Conservation (phyloP, 2,329 filamentous ascomycete species). For the Cordyceps militaris region DNA sequence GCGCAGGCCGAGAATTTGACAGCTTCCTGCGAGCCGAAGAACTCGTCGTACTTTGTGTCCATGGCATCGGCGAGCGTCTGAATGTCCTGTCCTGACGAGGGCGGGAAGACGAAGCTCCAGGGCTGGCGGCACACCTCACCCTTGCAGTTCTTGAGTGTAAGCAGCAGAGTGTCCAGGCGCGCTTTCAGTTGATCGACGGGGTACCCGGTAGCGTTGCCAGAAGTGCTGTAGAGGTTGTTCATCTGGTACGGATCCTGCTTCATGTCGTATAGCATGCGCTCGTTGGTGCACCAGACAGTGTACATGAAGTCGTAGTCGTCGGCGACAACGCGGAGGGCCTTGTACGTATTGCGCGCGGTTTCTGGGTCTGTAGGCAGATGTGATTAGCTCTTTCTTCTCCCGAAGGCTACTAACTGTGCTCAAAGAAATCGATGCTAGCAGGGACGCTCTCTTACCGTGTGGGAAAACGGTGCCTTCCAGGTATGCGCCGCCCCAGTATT, state of each 20-base stretch:
- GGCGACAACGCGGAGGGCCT: conserved; percentile 48
- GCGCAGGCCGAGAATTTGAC: background rate
- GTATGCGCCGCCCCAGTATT: conserved; percentile 45
- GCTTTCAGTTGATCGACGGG: background rate
- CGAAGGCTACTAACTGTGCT: background rate
- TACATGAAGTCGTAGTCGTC: conserved; percentile 56
- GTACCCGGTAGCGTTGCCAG: background rate
- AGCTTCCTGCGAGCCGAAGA: background rate
- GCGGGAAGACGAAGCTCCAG: background rate
- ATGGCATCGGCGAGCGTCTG: background rate
- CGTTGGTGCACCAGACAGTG: conserved; percentile 61
- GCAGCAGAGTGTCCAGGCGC: background rate
- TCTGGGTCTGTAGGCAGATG: background rate
- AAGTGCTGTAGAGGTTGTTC: background rate
- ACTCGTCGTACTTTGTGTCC: background rate
- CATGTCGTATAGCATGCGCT: conserved; percentile 60
- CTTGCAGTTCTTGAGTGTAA: background rate
- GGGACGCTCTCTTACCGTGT: background rate
- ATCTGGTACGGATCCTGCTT: conserved; percentile 30
- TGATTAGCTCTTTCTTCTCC: background rate
- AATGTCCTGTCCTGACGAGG: background rate
- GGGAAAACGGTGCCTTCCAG: conserved; percentile 27
- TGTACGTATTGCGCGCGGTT: conserved; percentile 42
- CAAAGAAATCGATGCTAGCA: background rate
- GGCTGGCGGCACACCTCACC: background rate